Conservation (phyloP, 805 yeast species). For the Metschnikowia kofuensis region DNA sequence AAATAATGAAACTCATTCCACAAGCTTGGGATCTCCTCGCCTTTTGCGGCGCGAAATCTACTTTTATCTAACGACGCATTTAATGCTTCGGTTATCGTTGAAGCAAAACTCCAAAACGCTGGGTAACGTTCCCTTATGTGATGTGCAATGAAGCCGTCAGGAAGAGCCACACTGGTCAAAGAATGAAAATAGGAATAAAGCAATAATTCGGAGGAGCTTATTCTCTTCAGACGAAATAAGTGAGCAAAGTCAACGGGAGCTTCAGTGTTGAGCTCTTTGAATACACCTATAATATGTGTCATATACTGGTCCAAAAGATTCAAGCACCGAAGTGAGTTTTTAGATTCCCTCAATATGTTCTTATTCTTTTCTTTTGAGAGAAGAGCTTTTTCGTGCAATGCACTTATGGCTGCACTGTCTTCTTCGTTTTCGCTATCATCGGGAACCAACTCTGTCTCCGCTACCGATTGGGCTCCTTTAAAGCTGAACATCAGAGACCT, state of each 20-base stretch:
- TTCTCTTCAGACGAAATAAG: constrained; percentile 15
- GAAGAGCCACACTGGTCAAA: constrained; percentile 31
- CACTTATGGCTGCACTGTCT: constrained; percentile 30
- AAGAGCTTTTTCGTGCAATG: constrained; percentile 38
- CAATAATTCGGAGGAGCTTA: constrained; percentile 34
- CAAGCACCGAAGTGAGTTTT: constrained; percentile 32
- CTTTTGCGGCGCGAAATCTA: constrained; percentile 23
- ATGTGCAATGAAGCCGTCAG: constrained; percentile 39
- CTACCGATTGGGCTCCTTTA: constrained; percentile 13
- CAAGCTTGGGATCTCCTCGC: constrained; percentile 33
- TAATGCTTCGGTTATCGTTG: constrained; percentile 14
- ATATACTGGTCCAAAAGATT: constrained; percentile 23
- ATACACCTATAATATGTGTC: constrained; percentile 16
- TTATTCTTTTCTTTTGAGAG: constrained; percentile 33
- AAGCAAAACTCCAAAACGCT: constrained; percentile 20
- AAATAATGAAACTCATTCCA: constrained; percentile 30
- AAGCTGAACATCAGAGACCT: constrained; percentile 31
- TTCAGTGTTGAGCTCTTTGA: constrained; percentile 14
- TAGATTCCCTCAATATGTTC: constrained; percentile 29
- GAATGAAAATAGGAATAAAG: constrained; percentile 38
- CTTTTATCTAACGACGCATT: constrained; percentile 9
- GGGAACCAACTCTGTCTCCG: constrained; percentile 31
- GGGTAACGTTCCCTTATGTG: constrained; percentile 33
- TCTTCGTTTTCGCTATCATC: constrained; percentile 17
- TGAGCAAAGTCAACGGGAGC: constrained; percentile 16